Evolutionary conservation across 2,329 filamentous ascomycete species (phyloP), one percentile per base, ranked within the genome.

Genomic region (Spiromastix sp.): DNA sequence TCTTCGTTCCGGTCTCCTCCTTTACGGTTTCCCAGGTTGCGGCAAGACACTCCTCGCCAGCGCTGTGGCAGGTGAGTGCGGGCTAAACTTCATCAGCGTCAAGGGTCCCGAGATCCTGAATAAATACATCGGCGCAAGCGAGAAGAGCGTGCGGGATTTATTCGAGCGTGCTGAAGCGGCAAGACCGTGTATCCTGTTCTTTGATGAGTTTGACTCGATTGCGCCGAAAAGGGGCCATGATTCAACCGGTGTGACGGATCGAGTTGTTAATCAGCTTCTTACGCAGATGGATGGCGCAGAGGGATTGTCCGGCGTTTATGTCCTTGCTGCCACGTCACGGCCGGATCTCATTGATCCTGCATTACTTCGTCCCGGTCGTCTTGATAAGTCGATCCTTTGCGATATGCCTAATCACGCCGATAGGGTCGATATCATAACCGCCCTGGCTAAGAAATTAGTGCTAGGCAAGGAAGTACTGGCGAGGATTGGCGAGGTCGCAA

Each of bases 271-370:
- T 57, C 93, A 98, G 67, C 77, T 98, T 38, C 72, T 98, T 8
- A 98, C 93, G 1, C 89, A 96, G 59, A 98, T 98, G 91, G 91
- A 98, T 52, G 91, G 91, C 52, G 91, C 91, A 0, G 93, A 98
- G 59, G 93, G 91, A 0, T 64, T 98, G 4, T 86, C 81, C 1
- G 91, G 91, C 2, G 93, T 98, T 0, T 98, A 98, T 49, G 91
- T 98, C 4, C 73, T 98, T 2, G 93, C 93, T 15, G 93, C 91
- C 1, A 98, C 91, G 0, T 89, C 81, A 1, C 71, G 93, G 4
- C 93, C 93, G 0, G 93, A 98, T 57, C 66, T 98, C 10, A 96
- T 98, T 41, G 91, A 98, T 54, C 89, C 93, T 9, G 91, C 91
- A 1, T 67, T 98, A 17, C 71, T 98, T 16, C 77, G 91, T 30